Conservation (phyloP, 805 yeast genomes). For the Metschnikowia sp. region DNA sequence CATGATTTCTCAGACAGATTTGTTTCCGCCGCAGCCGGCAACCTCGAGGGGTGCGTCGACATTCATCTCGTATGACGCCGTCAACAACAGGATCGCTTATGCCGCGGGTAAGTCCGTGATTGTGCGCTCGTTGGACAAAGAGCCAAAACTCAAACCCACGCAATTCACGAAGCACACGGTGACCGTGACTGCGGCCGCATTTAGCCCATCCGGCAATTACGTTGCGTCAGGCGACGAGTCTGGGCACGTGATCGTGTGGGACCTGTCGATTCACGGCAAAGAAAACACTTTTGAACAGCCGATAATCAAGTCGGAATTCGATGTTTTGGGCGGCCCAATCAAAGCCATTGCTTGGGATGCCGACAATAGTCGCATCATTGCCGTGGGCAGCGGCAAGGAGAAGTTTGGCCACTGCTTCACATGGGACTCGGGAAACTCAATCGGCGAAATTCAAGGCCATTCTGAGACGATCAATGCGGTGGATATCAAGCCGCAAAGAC, state of each 20-base stretch:
- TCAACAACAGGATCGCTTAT: slow-evolving; percentile 71
- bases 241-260: slow-evolving; percentile 93
- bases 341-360: slow-evolving; percentile 89
- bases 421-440: slow-evolving; percentile 93
- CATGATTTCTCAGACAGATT: slow-evolving; percentile 25
- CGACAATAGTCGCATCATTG: slow-evolving; percentile 80
- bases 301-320: slow-evolving; percentile 73
- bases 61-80: slow-evolving; percentile 71
- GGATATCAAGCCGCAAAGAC: slow-evolving; percentile 79
- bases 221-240: slow-evolving; percentile 88
- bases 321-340: slow-evolving; percentile 74
- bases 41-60: slow-evolving; percentile 70
- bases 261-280: slow-evolving; percentile 37
- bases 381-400: slow-evolving; percentile 93
- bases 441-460: slow-evolving; percentile 95
- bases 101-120: slow-evolving; percentile 78
- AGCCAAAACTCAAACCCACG: slow-evolving; percentile 41
- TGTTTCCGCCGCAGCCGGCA: slow-evolving; percentile 74
- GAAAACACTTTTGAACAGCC: slow-evolving; percentile 46
- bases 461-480: slow-evolving; percentile 80
- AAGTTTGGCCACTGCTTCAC: slow-evolving; percentile 89
- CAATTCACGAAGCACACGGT: slow-evolving; percentile 74
- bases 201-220: slow-evolving; percentile 87
- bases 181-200: slow-evolving; percentile 77
- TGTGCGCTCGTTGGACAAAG: slow-evolving; percentile 57